A percentile compares a stretch with the other conserved stretches of the same genome.
Conservation (phyloP, 2,329 filamentous ascomycete genomes). For the Pseudocercospora fijiensis region DNA sequence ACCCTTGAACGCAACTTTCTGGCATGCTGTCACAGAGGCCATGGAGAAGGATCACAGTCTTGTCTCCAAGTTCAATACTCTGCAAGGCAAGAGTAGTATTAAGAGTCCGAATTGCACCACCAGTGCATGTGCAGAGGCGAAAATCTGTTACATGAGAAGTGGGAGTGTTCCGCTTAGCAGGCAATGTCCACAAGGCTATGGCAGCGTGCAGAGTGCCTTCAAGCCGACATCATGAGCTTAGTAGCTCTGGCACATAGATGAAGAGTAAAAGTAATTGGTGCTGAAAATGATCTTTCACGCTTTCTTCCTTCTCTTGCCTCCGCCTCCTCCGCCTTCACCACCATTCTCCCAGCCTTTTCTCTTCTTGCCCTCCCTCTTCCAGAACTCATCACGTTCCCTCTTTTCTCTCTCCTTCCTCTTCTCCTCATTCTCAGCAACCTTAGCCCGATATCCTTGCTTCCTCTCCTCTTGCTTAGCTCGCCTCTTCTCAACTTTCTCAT, state of each 20-base stretch:
- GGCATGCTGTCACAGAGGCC: conserved; percentile 58
- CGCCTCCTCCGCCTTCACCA: conserved; percentile 46
- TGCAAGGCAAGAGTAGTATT: conserved; percentile 54
- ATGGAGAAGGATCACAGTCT: conserved; percentile 55
- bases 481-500: conserved; percentile 85
- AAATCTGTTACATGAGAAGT: conserved; percentile 60
- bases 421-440: conserved; percentile 77
- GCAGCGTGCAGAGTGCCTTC: conserved; percentile 45
- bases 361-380: conserved; percentile 86
- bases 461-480: conserved; percentile 84
- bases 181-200: conserved; percentile 54
- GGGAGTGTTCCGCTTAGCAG: conserved; percentile 55
- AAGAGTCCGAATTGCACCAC: conserved; percentile 55
- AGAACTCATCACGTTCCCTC: conserved; percentile 88
- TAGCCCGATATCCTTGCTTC: conserved; percentile 74
- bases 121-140: conserved; percentile 53
- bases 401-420: conserved; percentile 85
- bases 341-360: conserved; percentile 58
- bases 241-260: background rate
- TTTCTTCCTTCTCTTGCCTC: conserved; percentile 35
- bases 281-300: conserved; percentile 1
- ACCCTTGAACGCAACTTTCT: conserved; percentile 60
- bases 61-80: conserved; percentile 52
- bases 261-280: background rate
- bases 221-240: conserved; percentile 9